Percentiles rank a stretch among this genome's conserved stretches.
These are phyloP conservation scores for Sphagnum contortum DNA, from an alignment of 225 moss, liverwort and hornwort genomes.

Conservation along the genomic window DNA sequence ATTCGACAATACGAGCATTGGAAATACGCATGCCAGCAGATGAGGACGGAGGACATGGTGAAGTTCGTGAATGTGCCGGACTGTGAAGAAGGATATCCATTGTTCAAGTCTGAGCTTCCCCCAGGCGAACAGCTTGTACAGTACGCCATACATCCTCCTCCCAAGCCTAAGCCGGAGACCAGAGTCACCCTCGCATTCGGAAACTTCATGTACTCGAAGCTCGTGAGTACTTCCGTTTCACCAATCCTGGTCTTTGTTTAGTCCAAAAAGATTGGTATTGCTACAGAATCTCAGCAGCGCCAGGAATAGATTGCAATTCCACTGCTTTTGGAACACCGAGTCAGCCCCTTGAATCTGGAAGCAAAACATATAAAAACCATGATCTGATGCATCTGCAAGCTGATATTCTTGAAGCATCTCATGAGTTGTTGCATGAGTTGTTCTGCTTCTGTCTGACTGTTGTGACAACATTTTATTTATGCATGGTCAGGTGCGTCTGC, in stretches of 20 bases:
- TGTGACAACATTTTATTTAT: background rate
- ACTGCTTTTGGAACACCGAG: slow-evolving; percentile 2
- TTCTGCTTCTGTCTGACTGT: background rate
- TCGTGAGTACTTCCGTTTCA: slow-evolving; percentile 12
- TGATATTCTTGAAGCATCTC: no score
- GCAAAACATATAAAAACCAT: no score
- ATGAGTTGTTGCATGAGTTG: background rate
- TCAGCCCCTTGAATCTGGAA: no score
- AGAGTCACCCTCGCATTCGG: slow-evolving; percentile 25
- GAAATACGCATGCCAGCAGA: slow-evolving; percentile 23
- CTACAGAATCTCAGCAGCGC: no score
- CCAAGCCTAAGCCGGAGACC: slow-evolving; percentile 19
- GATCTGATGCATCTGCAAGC: no score
- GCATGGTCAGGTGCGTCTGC: slow-evolving; percentile 25
- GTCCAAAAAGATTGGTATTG: background rate
- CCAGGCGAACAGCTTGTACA: slow-evolving; percentile 32
- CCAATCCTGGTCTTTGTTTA: background rate
- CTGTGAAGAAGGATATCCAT: slow-evolving; percentile 42
- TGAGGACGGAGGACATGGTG: slow-evolving; percentile 30
- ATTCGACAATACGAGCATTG: slow-evolving; percentile 28
- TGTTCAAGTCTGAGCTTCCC: slow-evolving; percentile 39
- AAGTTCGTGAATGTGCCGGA: slow-evolving; percentile 55
- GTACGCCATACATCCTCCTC: slow-evolving; percentile 25
- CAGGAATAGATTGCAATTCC: background rate
- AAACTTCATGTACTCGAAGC: slow-evolving; percentile 51